Base-by-base conservation (phyloP, 371 early-diverging fungal species). In the Chytridium lagenaria region DNA sequence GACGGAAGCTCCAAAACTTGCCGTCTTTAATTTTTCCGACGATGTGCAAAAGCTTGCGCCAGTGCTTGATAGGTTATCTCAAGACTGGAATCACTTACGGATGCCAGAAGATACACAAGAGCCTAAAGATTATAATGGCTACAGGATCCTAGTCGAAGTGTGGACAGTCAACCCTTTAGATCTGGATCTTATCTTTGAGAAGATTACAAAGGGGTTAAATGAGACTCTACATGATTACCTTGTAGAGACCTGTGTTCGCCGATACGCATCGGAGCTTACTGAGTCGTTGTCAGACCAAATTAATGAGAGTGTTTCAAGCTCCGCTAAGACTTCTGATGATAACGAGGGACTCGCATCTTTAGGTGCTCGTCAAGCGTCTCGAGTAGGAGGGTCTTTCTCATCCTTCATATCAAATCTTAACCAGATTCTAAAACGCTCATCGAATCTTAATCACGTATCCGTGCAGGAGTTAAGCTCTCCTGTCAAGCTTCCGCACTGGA, bases 131-230 rank as follows among this genome's bases (percentile, higher is more conserved):
- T 37, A 38, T 5, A 40, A 15, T 34, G 50, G 50, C 0, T 89
- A 83, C 68, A 84, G 80, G 49, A 69, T 93, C 0, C 75, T 81
- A 40, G 81, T 91, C 39, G 90, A 91, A 55, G 80, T 93, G 0
- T 95, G 95, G 95, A 80, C 85, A 33, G 92, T 93, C 0, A 77
- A 92, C 1, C 79, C 80, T 19, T 76, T 91, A 37, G 88, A 90
- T 39, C 74, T 84, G 0, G 74, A 85, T 0, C 79, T 81, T 0
- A 76, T 93, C 0, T 73, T 87, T 22, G 83, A 85, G 23, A 39
- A 50, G 33, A 50, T 82, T 12, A 37, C 59, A 15, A 19, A 2
- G 16, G 68, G 71, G 0, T 57, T 79, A 50, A 68, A 70, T 2
- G 68, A 77, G 23, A 70, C 82, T 3, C 23, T 76, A 16, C n/a